phyloP scores from a whole-genome alignment of 805 yeast species.

The Cyberlindnera japonica region DNA sequence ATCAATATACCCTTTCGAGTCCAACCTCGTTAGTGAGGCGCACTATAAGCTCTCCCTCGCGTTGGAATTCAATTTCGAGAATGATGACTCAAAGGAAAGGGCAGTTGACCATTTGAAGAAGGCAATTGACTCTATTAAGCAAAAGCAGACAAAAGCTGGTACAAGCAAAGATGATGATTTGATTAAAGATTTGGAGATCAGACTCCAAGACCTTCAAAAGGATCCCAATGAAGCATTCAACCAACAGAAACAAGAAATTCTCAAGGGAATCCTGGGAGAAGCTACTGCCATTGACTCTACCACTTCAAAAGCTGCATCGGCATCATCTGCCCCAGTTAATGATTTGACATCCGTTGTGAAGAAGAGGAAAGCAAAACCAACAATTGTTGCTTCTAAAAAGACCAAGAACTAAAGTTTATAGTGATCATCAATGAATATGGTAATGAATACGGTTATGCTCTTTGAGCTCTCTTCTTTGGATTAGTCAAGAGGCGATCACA shows the following conservation, averaged over 20 bases:
- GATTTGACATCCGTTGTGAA: conserved; percentile 63
- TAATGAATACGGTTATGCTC: neutral
- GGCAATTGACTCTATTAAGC: conserved; percentile 48
- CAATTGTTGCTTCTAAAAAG: conserved; percentile 14
- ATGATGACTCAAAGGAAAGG: conserved; percentile 40
- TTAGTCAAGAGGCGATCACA: too few relatives aligned
- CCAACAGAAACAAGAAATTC: conserved; percentile 48
- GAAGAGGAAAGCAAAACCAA: conserved; percentile 40
- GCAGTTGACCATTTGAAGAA: conserved; percentile 52
- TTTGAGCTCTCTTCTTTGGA: neutral
- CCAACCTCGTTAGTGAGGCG: conserved; percentile 68
- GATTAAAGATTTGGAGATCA: conserved; percentile 51
- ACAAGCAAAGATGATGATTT: conserved; percentile 42
- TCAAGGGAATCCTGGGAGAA: conserved; percentile 57
- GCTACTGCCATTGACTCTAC: conserved; percentile 25
- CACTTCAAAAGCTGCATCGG: conserved; percentile 20
- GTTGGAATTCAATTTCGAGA: conserved; percentile 62
- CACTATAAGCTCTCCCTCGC: conserved; percentile 81
- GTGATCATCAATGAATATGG: neutral
- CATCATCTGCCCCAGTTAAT: conserved; percentile 40
- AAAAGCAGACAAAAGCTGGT: conserved; percentile 25
- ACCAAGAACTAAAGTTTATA: conserved; percentile 15
- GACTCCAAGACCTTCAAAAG: conserved; percentile 50
- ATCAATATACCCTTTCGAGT: conserved; percentile 44
- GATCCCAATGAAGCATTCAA: conserved; percentile 48